Evolutionary conservation across 73 alveolate genomes (phyloP), one percentile per base, ranked within the genome.

Genomic region (Paramecium sexaurelia): DNA sequence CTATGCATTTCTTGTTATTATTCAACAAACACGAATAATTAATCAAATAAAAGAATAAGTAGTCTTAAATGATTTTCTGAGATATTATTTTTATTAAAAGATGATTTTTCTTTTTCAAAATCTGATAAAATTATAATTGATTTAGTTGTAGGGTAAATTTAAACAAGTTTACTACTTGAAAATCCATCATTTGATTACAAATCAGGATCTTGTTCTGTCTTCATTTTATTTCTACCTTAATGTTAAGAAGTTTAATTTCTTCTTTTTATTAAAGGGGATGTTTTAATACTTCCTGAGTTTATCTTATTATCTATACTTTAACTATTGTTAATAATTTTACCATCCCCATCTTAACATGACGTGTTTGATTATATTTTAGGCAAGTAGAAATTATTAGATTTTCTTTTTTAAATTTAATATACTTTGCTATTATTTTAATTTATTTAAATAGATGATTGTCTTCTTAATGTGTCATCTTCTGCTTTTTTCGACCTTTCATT

Each of bases 171-270:
- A 36, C 87, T 73, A 19, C 87, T 73, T 33, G 87, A 36, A 73
- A 73, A 73, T 33, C 87, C 87, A 73, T 73, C 87, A 36, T 73
- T 36, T 73, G 87, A 73, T 9, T 20, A 32, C 35, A 39, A 33
- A 8, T 73, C 87, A 33, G 36, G 32, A n/a, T 61, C 83, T 29
- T 39, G 17, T 36, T 73, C 87, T 33, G 87, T 73, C 35, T 73
- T 73, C 20, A 32, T 20, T 61, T 61, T 61, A 32, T 73, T 73
- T 73, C 19, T 39, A 20, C 36, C 29, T 22, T 73, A 17, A 33
- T 73, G 85, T 29, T 27, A 11, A 27, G 85, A 69, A 0, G 6
- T 8, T 11, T 27, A 29, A 32, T 69, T 56, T 56, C 75, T 26
- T 61, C 26, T 61, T 61, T 45, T 73, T 3, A 39, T 32, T 73